A percentile compares a stretch with the other conserved stretches of the same genome.
phyloP scores from a whole-genome alignment of 202 grass and related monocot species.

The Zizania palustris region DNA sequence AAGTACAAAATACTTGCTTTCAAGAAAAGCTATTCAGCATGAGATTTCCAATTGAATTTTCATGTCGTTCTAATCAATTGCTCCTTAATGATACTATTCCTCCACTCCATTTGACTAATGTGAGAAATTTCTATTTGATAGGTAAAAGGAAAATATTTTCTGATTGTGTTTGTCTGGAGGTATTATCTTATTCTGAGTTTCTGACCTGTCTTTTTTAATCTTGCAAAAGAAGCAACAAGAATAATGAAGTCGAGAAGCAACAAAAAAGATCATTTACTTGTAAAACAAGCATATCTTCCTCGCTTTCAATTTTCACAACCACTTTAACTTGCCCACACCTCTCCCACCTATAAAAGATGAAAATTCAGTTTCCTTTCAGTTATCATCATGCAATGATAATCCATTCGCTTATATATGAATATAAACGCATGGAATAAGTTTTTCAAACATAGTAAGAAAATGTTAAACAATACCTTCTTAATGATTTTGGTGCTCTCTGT shows the following conservation, averaged over 20 bases:
- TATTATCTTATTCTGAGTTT: neutral
- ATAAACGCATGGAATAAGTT: conserved; percentile 12
- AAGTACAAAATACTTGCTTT: conserved; percentile 1
- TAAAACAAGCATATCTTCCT: conserved; percentile 92
- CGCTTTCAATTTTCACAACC: conserved; percentile 84
- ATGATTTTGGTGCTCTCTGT: conserved; percentile 88
- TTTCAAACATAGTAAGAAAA: conserved; percentile 1
- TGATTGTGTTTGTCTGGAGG: neutral
- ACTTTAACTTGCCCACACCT: conserved; percentile 93
- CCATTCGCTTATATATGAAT: conserved; percentile 3
- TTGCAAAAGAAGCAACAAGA: neutral
- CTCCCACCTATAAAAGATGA: conserved; percentile 68
- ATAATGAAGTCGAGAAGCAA: neutral
- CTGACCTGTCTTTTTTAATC: neutral
- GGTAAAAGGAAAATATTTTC: neutral
- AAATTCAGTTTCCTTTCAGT: conserved; percentile 22
- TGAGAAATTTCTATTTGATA: neutral
- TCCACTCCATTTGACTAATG: neutral
- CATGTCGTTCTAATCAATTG: neutral
- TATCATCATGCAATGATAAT: neutral
- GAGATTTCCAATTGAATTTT: neutral
- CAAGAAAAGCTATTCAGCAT: neutral
- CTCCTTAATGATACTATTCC: neutral
- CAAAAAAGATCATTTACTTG: conserved; percentile 54
- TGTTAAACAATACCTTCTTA: conserved; percentile 57